A percentile compares a stretch with the other conserved stretches of the same genome.
Evolutionary conservation across 768 basidiomycete genomes (phyloP).

Genomic region (Lactarius vividus): DNA sequence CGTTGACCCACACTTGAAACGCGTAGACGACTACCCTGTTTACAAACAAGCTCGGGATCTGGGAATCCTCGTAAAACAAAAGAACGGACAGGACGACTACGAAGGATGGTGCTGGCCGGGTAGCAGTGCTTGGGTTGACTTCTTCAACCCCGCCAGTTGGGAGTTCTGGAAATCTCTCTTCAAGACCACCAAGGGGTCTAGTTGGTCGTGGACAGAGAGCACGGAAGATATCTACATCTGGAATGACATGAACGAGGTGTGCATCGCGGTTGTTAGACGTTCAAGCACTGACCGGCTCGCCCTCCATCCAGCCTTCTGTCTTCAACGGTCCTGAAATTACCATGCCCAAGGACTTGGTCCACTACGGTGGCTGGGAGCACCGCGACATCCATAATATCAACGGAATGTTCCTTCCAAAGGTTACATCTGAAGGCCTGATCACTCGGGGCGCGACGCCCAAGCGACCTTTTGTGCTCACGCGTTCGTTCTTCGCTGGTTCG

Average conservation of each 20-base stretch:
- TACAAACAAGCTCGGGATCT: conserved; percentile 82
- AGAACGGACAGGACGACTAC: conserved; percentile 78
- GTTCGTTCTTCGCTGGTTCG: conserved; percentile 92
- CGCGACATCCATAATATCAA: conserved; percentile 97
- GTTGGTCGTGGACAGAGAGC: conserved; percentile 78
- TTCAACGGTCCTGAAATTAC: conserved; percentile 98
- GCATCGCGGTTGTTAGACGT: conserved; percentile 21
- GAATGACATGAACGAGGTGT: conserved; percentile 99
- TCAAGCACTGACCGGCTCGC: conserved; percentile 20
- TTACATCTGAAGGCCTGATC: conserved; percentile 76
- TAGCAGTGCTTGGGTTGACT: conserved; percentile 94
- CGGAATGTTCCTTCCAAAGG: conserved; percentile 88
- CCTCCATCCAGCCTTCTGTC: conserved; percentile 73
- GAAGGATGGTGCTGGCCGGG: conserved; percentile 99
- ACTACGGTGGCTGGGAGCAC: conserved; percentile 96
- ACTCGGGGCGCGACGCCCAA: conserved; percentile 70
- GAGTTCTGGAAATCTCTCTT: conserved; percentile 89
- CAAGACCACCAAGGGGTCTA: conserved; percentile 51
- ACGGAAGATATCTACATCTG: conserved; percentile 87
- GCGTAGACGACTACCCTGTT: conserved; percentile 70
- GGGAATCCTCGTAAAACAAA: conserved; percentile 78
- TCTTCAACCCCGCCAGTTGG: conserved; percentile 90
- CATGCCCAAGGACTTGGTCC: conserved; percentile 72
- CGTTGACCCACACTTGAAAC: conserved; percentile 94
- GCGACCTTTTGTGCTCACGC: conserved; percentile 93